Conservation (phyloP, 805 yeast genomes). For the Nakazawaea ishiwadae region DNA sequence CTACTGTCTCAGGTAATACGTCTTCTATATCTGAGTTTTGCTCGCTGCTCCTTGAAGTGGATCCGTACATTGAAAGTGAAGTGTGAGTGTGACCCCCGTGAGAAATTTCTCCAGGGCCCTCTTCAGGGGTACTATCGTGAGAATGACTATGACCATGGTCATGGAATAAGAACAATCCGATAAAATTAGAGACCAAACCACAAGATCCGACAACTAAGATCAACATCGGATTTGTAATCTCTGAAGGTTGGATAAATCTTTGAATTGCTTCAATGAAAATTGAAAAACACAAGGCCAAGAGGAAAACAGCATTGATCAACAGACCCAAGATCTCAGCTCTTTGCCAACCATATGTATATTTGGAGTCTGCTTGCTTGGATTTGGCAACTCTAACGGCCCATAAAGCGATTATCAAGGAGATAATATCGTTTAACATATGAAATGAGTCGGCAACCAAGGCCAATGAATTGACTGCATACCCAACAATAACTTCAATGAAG, state of each 20-base stretch:
- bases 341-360: slow-evolving; percentile 96
- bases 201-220: slow-evolving; percentile 77
- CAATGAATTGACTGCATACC: slow-evolving; percentile 88
- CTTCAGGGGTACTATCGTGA: slow-evolving; percentile 26
- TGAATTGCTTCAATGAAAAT: slow-evolving; percentile 91
- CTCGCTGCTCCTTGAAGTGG: slow-evolving; percentile 12
- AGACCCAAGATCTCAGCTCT: slow-evolving; percentile 97
- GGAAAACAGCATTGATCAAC: slow-evolving; percentile 85
- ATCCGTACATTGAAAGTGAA: too few relatives aligned
- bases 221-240: slow-evolving; percentile 75
- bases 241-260: slow-evolving; percentile 77
- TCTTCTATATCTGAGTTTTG: slow-evolving; percentile 16
- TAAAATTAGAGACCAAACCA: slow-evolving; percentile 76
- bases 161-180: slow-evolving; percentile 85
- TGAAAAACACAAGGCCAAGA: slow-evolving; percentile 87
- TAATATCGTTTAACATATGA: slow-evolving; percentile 95
- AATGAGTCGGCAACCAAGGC: slow-evolving; percentile 95
- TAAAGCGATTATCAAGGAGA: slow-evolving; percentile 82
- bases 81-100: not conserved
- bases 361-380: slow-evolving; percentile 74
- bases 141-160: slow-evolving; percentile 70
- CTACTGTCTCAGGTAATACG: slow-evolving; percentile 17
- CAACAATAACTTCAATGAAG: slow-evolving; percentile 77
- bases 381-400: slow-evolving; percentile 96
- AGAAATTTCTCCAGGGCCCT: not conserved